These are phyloP conservation scores for Kokia cookei DNA, from an alignment of 441 rosid species.

Conservation along the genomic window DNA sequence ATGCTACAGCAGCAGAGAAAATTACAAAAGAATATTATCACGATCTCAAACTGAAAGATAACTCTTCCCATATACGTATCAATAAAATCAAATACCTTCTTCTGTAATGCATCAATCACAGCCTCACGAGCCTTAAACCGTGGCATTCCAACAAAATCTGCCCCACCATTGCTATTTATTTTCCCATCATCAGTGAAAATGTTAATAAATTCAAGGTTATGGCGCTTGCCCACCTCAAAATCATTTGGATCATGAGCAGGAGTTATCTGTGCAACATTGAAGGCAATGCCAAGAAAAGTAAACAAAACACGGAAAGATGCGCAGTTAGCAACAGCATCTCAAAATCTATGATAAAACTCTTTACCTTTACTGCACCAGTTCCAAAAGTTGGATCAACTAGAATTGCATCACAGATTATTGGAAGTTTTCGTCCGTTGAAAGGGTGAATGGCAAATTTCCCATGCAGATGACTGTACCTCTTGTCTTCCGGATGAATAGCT, in stretches of 20 bases:
- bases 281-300: not conserved
- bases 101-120: conserved; percentile 63
- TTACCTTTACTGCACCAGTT: conserved; percentile 97
- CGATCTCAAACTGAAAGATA: not conserved
- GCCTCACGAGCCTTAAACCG: conserved; percentile 87
- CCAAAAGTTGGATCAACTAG: conserved; percentile 95
- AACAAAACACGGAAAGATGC: not conserved
- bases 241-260: conserved; percentile 98
- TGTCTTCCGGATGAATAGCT: conserved; percentile 88
- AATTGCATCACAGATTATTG: conserved; percentile 67
- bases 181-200: conserved; percentile 92
- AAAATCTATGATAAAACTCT: not conserved
- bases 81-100: conserved; percentile 36
- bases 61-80: not conserved
- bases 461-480: conserved; percentile 77
- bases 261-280: conserved; percentile 54
- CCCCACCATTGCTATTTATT: conserved; percentile 77
- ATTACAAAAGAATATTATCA: not conserved
- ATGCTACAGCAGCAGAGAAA: not conserved
- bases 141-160: conserved; percentile 73
- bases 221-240: conserved; percentile 91
- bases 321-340: not conserved
- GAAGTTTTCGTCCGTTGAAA: conserved; percentile 85
- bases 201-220: conserved; percentile 72
- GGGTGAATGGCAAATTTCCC: conserved; percentile 86